Evolutionary conservation across 441 rosid species (phyloP), one percentile per base, ranked within the genome.

Genomic region (Omphalea diandra): DNA sequence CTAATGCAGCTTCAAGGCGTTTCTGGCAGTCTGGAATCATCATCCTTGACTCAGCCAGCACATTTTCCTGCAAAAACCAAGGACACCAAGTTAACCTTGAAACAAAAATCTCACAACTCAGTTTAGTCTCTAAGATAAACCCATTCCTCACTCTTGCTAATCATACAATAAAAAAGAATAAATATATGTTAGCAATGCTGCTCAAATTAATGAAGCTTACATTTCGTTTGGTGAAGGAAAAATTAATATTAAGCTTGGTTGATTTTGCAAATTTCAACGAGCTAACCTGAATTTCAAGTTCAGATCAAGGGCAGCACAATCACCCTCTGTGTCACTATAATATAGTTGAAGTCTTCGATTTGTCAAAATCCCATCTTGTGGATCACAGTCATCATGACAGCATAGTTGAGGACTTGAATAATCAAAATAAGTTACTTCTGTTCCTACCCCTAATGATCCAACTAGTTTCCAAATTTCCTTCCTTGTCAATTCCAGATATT

Each of bases 21-120:
- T 89, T 92, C 79, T 79, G 87, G 60, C 97, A 87, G 75, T 94
- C 96, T 5, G 98, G 99, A 77, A 92, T 76, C 97, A 94, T 94
- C 98, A 94, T 92, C 83, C 98, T 92, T 44, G 98, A 94, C 77
- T 92, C 98, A 71, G 91, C 98, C 76, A 94, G 84, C 76, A 94
- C 99, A 76, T 90, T 94, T 80, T 94, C 99, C 96, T 91, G 84
- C 64, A 60, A 9, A 77, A 54, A 76, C 74, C 66, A 49, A 40
- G 18, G 35, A 63, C 31, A 31, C 1, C 17, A 8, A 31, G 3
- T 27, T 31, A 10, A 63, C 36, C 50, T 5, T 29, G 20, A 49
- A 40, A 43, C 46, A 31, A 0, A 32, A 14, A 26, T 17, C 27
- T 3, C 46, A 44, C 1, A 58, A n/a, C n/a, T n/a, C n/a, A n/a